A percentile compares a stretch with the other conserved stretches of the same genome.
These are phyloP conservation scores for Suillus americanus DNA, from an alignment of 768 basidiomycete species.

Conservation along the genomic window DNA sequence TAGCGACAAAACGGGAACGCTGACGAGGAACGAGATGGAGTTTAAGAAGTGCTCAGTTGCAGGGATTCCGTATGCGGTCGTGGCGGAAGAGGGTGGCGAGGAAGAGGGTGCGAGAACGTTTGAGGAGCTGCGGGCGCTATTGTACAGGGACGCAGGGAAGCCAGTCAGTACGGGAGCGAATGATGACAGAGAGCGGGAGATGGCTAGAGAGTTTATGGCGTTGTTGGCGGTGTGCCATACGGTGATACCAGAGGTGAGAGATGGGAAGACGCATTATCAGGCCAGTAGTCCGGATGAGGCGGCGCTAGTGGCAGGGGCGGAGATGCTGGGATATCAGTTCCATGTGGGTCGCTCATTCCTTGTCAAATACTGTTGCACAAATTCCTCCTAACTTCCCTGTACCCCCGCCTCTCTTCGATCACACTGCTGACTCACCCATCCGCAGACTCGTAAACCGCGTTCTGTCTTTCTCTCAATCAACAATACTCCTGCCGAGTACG, in stretches of 20 bases:
- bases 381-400: background rate
- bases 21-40: constrained; percentile 99
- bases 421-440: background rate
- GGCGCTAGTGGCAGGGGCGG: constrained; percentile 92
- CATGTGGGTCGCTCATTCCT: constrained; percentile 59
- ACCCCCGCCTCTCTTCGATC: background rate
- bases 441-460: constrained; percentile 90
- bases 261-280: constrained; percentile 91
- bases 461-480: constrained; percentile 87
- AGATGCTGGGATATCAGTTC: constrained; percentile 89
- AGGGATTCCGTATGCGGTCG: constrained; percentile 86
- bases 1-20: constrained; percentile 92
- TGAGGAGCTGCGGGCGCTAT: constrained; percentile 59
- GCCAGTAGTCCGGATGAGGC: constrained; percentile 98
- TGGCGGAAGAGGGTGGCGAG: constrained; percentile 81
- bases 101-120: constrained; percentile 77
- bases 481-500: constrained; percentile 74
- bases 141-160: constrained; percentile 39
- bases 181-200: constrained; percentile 41
- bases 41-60: constrained; percentile 88
- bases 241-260: constrained; percentile 90
- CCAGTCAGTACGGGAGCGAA: constrained; percentile 25
- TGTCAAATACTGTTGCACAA: background rate
- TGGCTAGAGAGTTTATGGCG: constrained; percentile 71
- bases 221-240: constrained; percentile 96